Conservation (phyloP, 1,284 basidiomycete genomes). For the Blastosporella zonata region DNA sequence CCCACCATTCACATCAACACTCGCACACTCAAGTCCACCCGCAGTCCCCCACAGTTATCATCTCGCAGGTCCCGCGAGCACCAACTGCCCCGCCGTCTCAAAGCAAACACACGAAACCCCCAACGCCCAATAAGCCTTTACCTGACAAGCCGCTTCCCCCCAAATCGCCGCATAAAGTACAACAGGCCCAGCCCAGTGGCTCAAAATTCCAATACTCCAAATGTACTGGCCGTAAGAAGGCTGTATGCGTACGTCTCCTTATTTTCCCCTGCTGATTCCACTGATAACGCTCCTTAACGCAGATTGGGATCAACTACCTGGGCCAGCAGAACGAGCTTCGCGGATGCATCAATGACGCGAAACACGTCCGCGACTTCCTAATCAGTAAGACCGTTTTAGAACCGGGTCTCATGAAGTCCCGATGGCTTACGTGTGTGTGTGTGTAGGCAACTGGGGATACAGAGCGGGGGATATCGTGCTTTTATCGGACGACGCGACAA, state of each 20-base stretch:
- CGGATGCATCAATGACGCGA: constrained; percentile 85
- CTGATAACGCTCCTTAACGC: constrained; percentile 5
- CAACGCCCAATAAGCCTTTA: constrained; percentile 1
- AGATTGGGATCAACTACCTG: constrained; percentile 81
- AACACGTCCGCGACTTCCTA: constrained; percentile 68
- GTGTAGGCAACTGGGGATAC: constrained; percentile 61
- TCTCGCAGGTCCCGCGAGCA: neutral
- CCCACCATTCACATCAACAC: constrained; percentile 12
- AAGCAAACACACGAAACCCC: neutral
- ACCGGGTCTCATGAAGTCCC: neutral
- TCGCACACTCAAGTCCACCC: constrained; percentile 3
- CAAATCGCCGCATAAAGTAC: constrained; percentile 4
- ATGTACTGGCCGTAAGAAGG: constrained; percentile 71
- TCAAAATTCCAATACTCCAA: constrained; percentile 58
- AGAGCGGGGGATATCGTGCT: constrained; percentile 71
- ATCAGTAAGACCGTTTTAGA: constrained; percentile 41
- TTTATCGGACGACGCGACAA: constrained; percentile 67
- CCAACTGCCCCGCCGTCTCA: neutral
- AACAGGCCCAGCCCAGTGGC: constrained; percentile 3
- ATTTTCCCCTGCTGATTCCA: constrained; percentile 4
- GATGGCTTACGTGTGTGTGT: neutral
- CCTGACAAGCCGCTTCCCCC: constrained; percentile 9
- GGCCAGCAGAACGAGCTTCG: constrained; percentile 60
- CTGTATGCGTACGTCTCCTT: constrained; percentile 58
- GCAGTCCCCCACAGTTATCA: neutral